phyloP scores from a whole-genome alignment of 2,329 filamentous ascomycete species.

The Apiospora rasikravindrae region DNA sequence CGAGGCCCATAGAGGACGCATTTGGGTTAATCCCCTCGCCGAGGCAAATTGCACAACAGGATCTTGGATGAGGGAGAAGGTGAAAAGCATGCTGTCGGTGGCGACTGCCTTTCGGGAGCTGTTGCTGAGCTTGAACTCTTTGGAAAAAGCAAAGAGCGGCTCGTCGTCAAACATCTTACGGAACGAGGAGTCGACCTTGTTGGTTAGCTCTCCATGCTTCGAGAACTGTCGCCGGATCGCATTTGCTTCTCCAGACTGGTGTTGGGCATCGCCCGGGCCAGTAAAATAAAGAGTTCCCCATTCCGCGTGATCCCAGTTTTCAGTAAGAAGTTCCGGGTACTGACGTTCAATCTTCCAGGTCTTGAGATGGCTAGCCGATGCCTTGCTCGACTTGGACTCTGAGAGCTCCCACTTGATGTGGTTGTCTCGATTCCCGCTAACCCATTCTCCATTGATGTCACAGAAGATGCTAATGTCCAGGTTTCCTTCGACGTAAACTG shows the following conservation, averaged over 20 bases:
- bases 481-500: conserved; percentile 69
- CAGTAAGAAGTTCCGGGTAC: conserved; percentile 73
- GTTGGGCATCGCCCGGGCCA: conserved; percentile 68
- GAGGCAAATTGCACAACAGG: conserved; percentile 82
- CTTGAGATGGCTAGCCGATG: conserved; percentile 53
- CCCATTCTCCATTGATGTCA: conserved; percentile 79
- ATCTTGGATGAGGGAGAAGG: conserved; percentile 77
- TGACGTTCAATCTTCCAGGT: conserved; percentile 68
- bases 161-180: conserved; percentile 77
- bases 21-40: conserved; percentile 74
- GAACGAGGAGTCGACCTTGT: conserved; percentile 69
- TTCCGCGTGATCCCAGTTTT: conserved; percentile 76
- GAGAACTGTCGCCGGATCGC: conserved; percentile 73
- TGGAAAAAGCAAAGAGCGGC: conserved; percentile 81
- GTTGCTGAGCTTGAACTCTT: conserved; percentile 58
- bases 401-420: conserved; percentile 73
- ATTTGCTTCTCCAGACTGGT: conserved; percentile 74
- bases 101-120: conserved; percentile 32
- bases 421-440: conserved; percentile 74
- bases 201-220: conserved; percentile 66
- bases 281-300: conserved; percentile 85
- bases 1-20: conserved; percentile 80
- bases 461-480: conserved; percentile 69
- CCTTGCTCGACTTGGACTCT: conserved; percentile 43
- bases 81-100: conserved; percentile 69